Conservation (phyloP, 2,329 filamentous ascomycete genomes). For the Ophiostoma sp. region DNA sequence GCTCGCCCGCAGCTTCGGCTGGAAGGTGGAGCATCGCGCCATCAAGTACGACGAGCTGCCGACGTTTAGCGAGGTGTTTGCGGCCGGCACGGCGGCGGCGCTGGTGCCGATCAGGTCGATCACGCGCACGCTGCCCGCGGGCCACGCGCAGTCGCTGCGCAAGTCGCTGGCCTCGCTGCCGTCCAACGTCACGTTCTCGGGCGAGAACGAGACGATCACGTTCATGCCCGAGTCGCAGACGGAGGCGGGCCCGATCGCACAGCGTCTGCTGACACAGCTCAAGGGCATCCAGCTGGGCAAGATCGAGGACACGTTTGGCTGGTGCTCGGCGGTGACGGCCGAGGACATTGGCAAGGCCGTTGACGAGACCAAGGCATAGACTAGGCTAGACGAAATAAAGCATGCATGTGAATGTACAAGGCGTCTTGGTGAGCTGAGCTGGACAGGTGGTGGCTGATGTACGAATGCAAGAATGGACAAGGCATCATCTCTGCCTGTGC, state of each 20-base stretch:
- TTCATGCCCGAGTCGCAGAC: slow-evolving; percentile 53
- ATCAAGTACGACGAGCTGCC: slow-evolving; percentile 58
- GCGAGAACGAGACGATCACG: slow-evolving; percentile 46
- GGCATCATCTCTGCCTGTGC: too few relatives aligned
- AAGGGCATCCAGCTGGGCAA: slow-evolving; percentile 83
- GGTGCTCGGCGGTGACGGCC: slow-evolving; percentile 51
- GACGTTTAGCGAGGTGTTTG: slow-evolving; percentile 68
- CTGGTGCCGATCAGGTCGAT: slow-evolving; percentile 90
- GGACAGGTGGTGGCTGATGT: too few relatives aligned
- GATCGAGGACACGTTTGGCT: slow-evolving; percentile 69
- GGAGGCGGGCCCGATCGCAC: slow-evolving; percentile 67
- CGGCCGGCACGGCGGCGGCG: slow-evolving; percentile 84
- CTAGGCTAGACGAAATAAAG: slow-evolving; percentile 10
- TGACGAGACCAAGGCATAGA: slow-evolving; percentile 14
- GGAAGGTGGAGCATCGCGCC: slow-evolving; percentile 72
- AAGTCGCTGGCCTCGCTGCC: slow-evolving; percentile 28
- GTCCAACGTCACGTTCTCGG: slow-evolving; percentile 37
- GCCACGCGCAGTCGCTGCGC: slow-evolving; percentile 38
- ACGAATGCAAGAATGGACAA: too few relatives aligned
- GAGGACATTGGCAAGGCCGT: slow-evolving; percentile 40
- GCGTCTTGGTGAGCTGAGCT: too few relatives aligned
- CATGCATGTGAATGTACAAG: not conserved
- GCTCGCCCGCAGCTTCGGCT: slow-evolving; percentile 73
- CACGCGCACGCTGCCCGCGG: slow-evolving; percentile 53
- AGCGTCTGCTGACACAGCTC: slow-evolving; percentile 67